Conservation (phyloP, 225 moss, liverwort and hornwort species). For the Sphagnum contortum region DNA sequence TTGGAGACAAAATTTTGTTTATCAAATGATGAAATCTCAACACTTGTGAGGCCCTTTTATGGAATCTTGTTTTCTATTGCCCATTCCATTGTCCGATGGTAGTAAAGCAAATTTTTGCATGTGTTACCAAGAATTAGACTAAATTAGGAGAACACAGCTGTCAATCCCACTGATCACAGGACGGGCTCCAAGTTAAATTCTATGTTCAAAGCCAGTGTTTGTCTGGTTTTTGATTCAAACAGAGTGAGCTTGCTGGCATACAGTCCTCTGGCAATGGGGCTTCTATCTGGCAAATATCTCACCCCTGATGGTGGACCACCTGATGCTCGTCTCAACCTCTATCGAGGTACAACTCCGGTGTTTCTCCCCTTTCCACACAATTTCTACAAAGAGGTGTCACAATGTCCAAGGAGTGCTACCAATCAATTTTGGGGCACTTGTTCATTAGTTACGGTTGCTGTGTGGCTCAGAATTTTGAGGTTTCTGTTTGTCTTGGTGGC, state of each 20-base stretch:
- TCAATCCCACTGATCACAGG: not conserved
- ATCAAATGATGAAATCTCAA: not conserved
- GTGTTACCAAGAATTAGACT: too few species aligned
- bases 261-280: constrained; percentile 83
- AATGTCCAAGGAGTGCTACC: too few species aligned
- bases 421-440: too few species aligned
- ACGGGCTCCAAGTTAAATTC: not conserved
- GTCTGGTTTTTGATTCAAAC: constrained; percentile 1
- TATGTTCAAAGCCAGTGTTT: not conserved
- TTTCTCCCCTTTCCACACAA: not conserved
- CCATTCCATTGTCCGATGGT: too few species aligned
- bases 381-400: too few species aligned
- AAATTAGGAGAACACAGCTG: too few species aligned
- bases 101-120: too few species aligned
- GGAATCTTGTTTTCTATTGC: not conserved
- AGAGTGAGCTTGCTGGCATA: constrained; percentile 60
- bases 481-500: not conserved
- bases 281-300: constrained; percentile 71
- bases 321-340: constrained; percentile 64
- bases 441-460: too few species aligned
- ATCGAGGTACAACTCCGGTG: constrained; percentile 38
- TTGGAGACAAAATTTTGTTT: not conserved
- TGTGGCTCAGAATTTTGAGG: too few species aligned
- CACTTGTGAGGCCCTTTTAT: not conserved
- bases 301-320: constrained; percentile 34